Percentiles rank a stretch among this genome's conserved stretches.
phyloP scores from a whole-genome alignment of 2,329 filamentous ascomycete species.

The Verticillium nonalfalfae region DNA sequence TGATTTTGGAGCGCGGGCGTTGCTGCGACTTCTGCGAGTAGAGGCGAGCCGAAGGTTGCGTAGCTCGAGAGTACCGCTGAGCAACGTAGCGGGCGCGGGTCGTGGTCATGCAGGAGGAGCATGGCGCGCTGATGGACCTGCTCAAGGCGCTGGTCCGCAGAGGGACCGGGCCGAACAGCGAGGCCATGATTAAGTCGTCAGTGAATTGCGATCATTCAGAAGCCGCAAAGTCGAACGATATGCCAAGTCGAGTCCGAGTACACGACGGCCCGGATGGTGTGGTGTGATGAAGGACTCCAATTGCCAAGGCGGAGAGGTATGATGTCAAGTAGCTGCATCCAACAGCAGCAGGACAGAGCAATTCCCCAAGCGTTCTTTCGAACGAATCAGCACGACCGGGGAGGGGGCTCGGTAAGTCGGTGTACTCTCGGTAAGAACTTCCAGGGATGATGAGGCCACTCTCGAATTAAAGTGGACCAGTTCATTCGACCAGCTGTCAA shows the following conservation, averaged over 20 bases:
- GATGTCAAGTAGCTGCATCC: background rate
- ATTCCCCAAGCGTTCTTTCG: background rate
- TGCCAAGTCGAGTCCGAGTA: background rate
- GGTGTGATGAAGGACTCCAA: background rate
- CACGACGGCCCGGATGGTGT: background rate
- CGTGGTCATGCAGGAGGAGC: constrained; percentile 11
- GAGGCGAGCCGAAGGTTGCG: constrained; percentile 19
- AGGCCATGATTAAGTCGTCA: constrained; percentile 19
- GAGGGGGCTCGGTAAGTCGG: background rate
- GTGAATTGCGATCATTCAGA: background rate
- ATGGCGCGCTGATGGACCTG: constrained; percentile 18
- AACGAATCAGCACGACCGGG: too few species aligned
- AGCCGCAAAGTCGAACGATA: background rate
- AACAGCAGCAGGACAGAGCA: background rate
- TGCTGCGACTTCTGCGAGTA: constrained; percentile 37
- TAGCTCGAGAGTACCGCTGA: constrained; percentile 4
- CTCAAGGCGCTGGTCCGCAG: constrained; percentile 23
- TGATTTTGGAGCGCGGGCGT: constrained; percentile 49
- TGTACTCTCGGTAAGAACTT: background rate
- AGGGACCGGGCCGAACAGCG: constrained; percentile 26
- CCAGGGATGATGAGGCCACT: background rate
- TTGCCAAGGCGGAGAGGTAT: background rate
- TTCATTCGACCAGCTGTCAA: background rate
- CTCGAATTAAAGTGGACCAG: background rate
- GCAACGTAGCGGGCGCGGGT: background rate